Base-by-base conservation (phyloP, 345 rosid species). In the Aegle marmelos region DNA sequence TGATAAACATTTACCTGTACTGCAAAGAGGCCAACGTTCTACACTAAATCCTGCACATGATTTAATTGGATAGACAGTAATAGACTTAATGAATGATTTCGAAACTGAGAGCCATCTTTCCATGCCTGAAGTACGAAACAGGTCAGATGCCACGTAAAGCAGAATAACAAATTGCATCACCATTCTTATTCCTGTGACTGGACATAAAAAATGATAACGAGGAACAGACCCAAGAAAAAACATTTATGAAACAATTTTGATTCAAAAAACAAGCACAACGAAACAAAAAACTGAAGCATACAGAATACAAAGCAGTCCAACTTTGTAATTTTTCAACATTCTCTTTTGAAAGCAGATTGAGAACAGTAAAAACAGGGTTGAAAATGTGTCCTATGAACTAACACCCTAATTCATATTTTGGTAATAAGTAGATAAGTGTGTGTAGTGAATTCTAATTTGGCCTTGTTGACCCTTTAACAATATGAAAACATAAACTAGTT, bases 11-110 rank as follows among this genome's bases (percentile, higher is more conserved):
- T 72, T 91, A 95, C 99, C 99, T 41, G 97, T 84, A 83, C 80
- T 85, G 88, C 95, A 81, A 79, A 93, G 89, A 63, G 98, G 97
- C 99, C 99, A 95, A 65, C 86, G 81, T 64, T 85, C 83, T 39
- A 85, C 92, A 69, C 86, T 87, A 82, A 92, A 95, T 83, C 99
- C 99, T n/a, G 85, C 86, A 68, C 99, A 95, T 53, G 99, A 92
- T 85, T 95, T 95, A 75, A 95, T 91, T 61, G 99, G 99, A 83
- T 89, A 94, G 82, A 95, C 69, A 54, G 86, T 83, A 69, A 95
- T 76, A 48, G 97, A 92, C 81, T 92, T 88, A 10, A 95, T 87
- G 81, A 69, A 67, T 80, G 78, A 82, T 36, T 83, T 77, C 17
- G 71, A 81, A 72, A 62, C 53, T 54, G 85, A 68, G 57, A 62